Conservation (phyloP, 306 rosid species). For the Dryas alaskensis region DNA sequence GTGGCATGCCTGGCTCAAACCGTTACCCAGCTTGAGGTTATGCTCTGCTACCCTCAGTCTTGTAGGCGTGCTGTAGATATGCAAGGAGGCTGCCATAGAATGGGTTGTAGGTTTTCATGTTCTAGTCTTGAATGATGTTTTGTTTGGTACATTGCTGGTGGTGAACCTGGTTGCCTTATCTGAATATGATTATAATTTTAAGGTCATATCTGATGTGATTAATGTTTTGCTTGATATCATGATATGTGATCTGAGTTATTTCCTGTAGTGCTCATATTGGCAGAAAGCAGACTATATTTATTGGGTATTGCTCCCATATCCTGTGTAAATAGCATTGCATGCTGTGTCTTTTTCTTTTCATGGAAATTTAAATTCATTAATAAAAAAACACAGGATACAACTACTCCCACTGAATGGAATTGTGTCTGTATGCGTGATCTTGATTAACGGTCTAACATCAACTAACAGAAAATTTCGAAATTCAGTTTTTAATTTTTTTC, state of each 20-base stretch:
- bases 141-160: neutral
- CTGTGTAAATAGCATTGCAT: no score
- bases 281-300: neutral
- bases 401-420: no score
- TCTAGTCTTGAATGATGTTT: neutral
- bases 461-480: no score
- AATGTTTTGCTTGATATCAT: neutral
- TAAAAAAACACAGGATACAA: no score
- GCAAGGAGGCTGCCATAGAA: neutral
- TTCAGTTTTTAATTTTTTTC: no score
- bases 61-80: conserved; percentile 30
- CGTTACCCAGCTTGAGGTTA: conserved; percentile 25
- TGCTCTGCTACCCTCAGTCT: conserved; percentile 22
- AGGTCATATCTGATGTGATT: neutral
- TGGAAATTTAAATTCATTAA: neutral
- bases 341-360: neutral
- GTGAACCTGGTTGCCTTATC: neutral
- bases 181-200: conserved; percentile 11
- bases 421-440: no score
- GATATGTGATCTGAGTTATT: neutral
- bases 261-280: neutral
- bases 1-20: conserved; percentile 36
- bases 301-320: no score
- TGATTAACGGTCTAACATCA: no score
- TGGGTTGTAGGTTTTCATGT: neutral